Percentiles rank a stretch among this genome's conserved stretches.
Evolutionary conservation across 495 filamentous ascomycete species (phyloP).

Genomic region (Hypoxylon lienhwacheense): DNA sequence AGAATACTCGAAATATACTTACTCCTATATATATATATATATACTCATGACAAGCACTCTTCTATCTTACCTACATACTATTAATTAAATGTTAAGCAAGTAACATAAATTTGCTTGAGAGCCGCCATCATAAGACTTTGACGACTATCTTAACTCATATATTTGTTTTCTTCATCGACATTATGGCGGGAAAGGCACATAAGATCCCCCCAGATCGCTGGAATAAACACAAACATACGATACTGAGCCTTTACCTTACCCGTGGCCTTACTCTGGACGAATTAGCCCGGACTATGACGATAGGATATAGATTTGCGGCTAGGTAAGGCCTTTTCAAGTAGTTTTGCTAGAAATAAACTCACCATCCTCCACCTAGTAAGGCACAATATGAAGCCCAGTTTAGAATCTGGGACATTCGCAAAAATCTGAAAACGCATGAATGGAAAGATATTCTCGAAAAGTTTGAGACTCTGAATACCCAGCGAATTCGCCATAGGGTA

Average conservation of each 20-base stretch:
- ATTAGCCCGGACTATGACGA: constrained; percentile 17
- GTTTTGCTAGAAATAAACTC: not conserved
- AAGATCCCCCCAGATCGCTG: constrained; percentile 20
- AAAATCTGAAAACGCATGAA: constrained; percentile 26
- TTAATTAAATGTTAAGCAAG: too few species aligned
- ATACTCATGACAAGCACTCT: too few species aligned
- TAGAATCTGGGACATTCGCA: constrained; percentile 23
- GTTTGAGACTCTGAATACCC: constrained; percentile 13
- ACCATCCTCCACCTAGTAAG: not conserved
- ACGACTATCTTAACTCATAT: not conserved
- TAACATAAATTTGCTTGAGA: not conserved
- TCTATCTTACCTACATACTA: too few species aligned
- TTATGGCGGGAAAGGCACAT: constrained; percentile 13
- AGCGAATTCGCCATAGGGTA: constrained; percentile 4
- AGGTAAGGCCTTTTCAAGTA: constrained; percentile 11
- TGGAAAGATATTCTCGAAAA: constrained; percentile 21
- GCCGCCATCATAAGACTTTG: not conserved
- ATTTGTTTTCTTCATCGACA: not conserved
- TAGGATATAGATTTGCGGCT: constrained; percentile 21
- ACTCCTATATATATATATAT: too few species aligned
- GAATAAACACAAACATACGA: constrained; percentile 23
- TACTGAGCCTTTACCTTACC: constrained; percentile 20
- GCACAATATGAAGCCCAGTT: constrained; percentile 29
- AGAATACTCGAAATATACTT: too few species aligned
- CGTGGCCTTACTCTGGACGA: constrained; percentile 5